These are phyloP conservation scores for Hortaea sp. DNA, from an alignment of 2,329 filamentous ascomycete species.

Conservation along the genomic window DNA sequence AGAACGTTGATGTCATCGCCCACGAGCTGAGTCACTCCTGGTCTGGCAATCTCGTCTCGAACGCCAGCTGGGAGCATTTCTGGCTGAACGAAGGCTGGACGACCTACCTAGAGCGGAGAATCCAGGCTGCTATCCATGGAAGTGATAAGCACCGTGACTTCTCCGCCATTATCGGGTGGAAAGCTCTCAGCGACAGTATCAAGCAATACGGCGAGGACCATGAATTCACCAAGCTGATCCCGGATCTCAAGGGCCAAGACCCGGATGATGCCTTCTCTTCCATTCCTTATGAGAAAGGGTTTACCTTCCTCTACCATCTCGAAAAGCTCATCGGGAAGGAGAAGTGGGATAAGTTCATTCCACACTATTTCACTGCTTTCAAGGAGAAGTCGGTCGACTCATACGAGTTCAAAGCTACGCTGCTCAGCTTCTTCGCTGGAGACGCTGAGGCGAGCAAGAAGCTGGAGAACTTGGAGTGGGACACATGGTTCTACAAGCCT, in stretches of 20 bases:
- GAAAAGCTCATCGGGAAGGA: conserved; percentile 74
- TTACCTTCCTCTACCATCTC: conserved; percentile 84
- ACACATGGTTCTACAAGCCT: conserved; percentile 77
- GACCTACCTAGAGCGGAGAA: conserved; percentile 81
- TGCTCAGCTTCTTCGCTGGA: conserved; percentile 70
- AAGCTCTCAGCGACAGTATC: conserved; percentile 71
- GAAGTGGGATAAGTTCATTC: conserved; percentile 93
- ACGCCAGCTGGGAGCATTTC: conserved; percentile 73
- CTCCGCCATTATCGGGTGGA: conserved; percentile 93
- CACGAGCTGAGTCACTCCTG: conserved; percentile 70
- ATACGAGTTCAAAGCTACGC: conserved; percentile 84
- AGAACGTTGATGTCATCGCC: conserved; percentile 94
- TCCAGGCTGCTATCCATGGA: conserved; percentile 62
- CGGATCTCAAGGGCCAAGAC: conserved; percentile 79
- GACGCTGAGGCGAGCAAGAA: conserved; percentile 55
- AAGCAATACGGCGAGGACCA: conserved; percentile 71
- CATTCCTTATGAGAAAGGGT: conserved; percentile 93
- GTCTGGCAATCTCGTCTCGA: conserved; percentile 79
- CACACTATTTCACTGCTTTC: conserved; percentile 84
- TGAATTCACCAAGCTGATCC: conserved; percentile 84
- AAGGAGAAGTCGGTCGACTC: conserved; percentile 81
- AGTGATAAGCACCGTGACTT: conserved; percentile 84
- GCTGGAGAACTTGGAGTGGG: conserved; percentile 73
- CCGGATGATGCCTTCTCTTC: conserved; percentile 93
- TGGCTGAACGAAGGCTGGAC: conserved; percentile 77